Base-by-base conservation (phyloP, 2,329 filamentous ascomycete species). In the Fusarium cicatricum region DNA sequence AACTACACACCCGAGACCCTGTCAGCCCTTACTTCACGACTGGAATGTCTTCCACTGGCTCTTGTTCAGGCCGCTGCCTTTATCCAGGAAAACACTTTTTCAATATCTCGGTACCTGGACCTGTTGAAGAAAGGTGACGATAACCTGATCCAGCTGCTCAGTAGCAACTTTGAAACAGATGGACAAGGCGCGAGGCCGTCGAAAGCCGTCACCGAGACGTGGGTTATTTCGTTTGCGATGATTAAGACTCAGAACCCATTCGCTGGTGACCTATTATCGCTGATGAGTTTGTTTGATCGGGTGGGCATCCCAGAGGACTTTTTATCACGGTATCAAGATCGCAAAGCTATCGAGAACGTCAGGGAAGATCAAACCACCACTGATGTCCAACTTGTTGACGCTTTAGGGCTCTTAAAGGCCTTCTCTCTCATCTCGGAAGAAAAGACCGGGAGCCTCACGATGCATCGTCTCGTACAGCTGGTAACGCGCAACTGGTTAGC, bases 11-110 rank as follows among this genome's bases (percentile, higher is more conserved):
- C 26, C 11, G 26, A 6, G 6, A 11, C 6, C 6, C 11, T 28
- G n/a, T 5, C n/a, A 38, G 16, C 34, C 6, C 60, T 73, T 2
- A 55, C 67, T 2, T 58, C 60, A 38, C 59, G 64, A 6, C 60
- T 73, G 6, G 66, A 70, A n/a, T 45, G 70, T 14, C 53, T 75
- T 0, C 72, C 73, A 1, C 67, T 75, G 29, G 73, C 73, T 1
- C 46, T 75, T 1, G 68, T 49, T 31, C 72, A 75, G 47, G 74
- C 71, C 7, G 64, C 69, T 1, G 65, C 70, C 3, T 75, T 70
- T 45, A 72, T 76, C 2, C 48, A 61, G 17, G 62, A 71, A 17
- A 71, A 70, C 9, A 48, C 29, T 1, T 65, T 69, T 9, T 40
- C 65, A 0, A 28, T 73, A 8, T 19, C 26, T 4, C 11, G 53